Evolutionary conservation across 345 rosid genomes (phyloP).

Genomic region (Capsella bursapastoris): DNA sequence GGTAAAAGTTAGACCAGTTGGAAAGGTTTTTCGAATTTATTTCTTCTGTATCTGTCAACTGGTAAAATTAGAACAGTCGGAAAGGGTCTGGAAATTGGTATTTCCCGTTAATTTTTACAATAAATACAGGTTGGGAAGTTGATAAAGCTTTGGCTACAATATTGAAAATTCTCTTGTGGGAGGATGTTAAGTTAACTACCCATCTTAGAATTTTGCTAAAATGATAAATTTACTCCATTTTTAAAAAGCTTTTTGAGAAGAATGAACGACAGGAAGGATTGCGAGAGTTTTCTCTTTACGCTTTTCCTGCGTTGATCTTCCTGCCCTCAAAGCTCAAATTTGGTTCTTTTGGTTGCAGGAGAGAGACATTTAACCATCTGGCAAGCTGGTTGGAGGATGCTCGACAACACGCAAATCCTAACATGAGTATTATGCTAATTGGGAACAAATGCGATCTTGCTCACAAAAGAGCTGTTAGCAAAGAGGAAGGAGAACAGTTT

Average conservation of each 20-base stretch:
- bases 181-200: not conserved
- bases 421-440: conserved; percentile 88
- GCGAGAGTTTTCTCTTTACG: not conserved
- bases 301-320: conserved; percentile 4
- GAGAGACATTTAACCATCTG: conserved; percentile 97
- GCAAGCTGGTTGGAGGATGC: conserved; percentile 99
- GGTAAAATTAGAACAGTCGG: conserved; percentile 11
- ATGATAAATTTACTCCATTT: not conserved
- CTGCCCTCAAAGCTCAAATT: not conserved
- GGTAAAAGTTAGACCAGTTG: conserved; percentile 10
- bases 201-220: not conserved
- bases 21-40: not conserved
- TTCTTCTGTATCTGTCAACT: not conserved
- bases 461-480: conserved; percentile 90
- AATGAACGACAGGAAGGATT: not conserved
- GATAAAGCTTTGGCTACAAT: conserved; percentile 8
- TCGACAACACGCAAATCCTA: conserved; percentile 96
- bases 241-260: not conserved
- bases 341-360: conserved; percentile 53
- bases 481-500: conserved; percentile 98
- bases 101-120: not conserved
- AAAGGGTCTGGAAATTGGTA: conserved; percentile 8
- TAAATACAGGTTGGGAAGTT: not conserved
- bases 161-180: not conserved
- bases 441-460: conserved; percentile 96